These are phyloP conservation scores for Xylaria sp. DNA, from an alignment of 2,329 filamentous ascomycete species.

Conservation along the genomic window DNA sequence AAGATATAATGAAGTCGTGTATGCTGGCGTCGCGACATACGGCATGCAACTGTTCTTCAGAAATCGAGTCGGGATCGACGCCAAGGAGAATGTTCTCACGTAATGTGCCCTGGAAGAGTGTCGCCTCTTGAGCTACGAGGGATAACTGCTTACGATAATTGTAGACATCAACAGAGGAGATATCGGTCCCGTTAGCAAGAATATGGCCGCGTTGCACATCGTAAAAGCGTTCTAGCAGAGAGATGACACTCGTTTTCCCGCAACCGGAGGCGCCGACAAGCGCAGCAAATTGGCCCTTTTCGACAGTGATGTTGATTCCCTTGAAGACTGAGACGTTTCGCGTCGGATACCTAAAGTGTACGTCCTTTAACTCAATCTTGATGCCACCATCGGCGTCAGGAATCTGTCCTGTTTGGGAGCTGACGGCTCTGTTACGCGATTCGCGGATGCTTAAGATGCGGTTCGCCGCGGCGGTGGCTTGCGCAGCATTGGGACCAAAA, in stretches of 20 bases:
- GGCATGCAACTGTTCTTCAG: slow-evolving; percentile 62
- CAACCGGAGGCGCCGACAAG: slow-evolving; percentile 76
- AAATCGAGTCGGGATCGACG: slow-evolving; percentile 63
- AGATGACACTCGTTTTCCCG: slow-evolving; percentile 78
- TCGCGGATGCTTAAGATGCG: slow-evolving; percentile 65
- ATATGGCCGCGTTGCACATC: slow-evolving; percentile 72
- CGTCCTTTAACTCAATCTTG: slow-evolving; percentile 65
- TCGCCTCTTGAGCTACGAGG: slow-evolving; percentile 79
- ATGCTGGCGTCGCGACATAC: slow-evolving; percentile 72
- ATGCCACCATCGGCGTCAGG: slow-evolving; percentile 61
- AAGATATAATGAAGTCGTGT: slow-evolving; percentile 74
- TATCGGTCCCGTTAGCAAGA: slow-evolving; percentile 69
- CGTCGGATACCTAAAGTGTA: slow-evolving; percentile 70
- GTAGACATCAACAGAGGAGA: slow-evolving; percentile 67
- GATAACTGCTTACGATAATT: slow-evolving; percentile 73
- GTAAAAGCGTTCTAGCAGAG: slow-evolving; percentile 76
- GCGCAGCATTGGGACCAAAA: slow-evolving; percentile 72
- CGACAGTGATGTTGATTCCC: slow-evolving; percentile 70
- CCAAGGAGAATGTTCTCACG: slow-evolving; percentile 76
- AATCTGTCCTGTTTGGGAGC: slow-evolving; percentile 51
- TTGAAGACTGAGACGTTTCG: slow-evolving; percentile 67
- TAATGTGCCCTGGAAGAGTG: slow-evolving; percentile 70
- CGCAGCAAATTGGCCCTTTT: slow-evolving; percentile 75
- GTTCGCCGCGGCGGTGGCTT: slow-evolving; percentile 68
- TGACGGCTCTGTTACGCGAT: slow-evolving; percentile 52